Conservation (phyloP, 2,329 filamentous ascomycete genomes). For the Colletotrichum phormii region DNA sequence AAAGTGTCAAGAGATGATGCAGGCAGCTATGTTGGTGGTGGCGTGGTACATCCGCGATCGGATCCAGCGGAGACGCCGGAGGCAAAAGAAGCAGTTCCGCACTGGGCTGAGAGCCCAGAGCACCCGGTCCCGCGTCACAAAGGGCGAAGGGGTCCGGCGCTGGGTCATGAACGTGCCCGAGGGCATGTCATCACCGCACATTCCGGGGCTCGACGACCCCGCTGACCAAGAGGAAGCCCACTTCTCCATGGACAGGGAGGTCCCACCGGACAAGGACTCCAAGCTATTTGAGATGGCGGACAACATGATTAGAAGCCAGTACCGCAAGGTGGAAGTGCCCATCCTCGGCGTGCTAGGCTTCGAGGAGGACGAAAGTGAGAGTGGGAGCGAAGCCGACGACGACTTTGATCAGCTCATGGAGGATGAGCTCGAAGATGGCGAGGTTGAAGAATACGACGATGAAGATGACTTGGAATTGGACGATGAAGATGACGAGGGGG, state of each 20-base stretch:
- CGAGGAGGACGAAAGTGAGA: slow-evolving; percentile 57
- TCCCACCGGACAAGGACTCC: slow-evolving; percentile 53
- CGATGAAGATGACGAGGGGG: slow-evolving; percentile 36
- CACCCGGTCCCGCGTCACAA: slow-evolving; percentile 48
- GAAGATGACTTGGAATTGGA: slow-evolving; percentile 39
- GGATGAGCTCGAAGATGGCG: slow-evolving; percentile 43
- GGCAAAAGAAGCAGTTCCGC: slow-evolving; percentile 55
- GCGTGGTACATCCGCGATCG: slow-evolving; percentile 63
- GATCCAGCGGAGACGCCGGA: slow-evolving; percentile 54
- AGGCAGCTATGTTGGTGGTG: slow-evolving; percentile 61
- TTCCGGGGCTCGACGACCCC: slow-evolving; percentile 40
- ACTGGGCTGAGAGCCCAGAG: slow-evolving; percentile 51
- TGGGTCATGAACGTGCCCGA: slow-evolving; percentile 57
- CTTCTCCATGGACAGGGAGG: slow-evolving; percentile 55
- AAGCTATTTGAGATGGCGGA: slow-evolving; percentile 58
- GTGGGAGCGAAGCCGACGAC: slow-evolving; percentile 41
- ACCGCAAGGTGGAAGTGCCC: slow-evolving; percentile 58
- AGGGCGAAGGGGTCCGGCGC: slow-evolving; percentile 54
- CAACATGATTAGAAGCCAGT: slow-evolving; percentile 60
- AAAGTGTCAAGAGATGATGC: slow-evolving; percentile 61
- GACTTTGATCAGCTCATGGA: slow-evolving; percentile 42
- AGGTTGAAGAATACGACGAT: slow-evolving; percentile 41
- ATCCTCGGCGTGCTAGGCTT: slow-evolving; percentile 58
- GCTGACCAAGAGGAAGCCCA: slow-evolving; percentile 52
- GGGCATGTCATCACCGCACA: slow-evolving; percentile 46